Percentiles rank a stretch among this genome's conserved stretches.
Conservation (phyloP, 345 rosid species). For the Adansonia digitata region DNA sequence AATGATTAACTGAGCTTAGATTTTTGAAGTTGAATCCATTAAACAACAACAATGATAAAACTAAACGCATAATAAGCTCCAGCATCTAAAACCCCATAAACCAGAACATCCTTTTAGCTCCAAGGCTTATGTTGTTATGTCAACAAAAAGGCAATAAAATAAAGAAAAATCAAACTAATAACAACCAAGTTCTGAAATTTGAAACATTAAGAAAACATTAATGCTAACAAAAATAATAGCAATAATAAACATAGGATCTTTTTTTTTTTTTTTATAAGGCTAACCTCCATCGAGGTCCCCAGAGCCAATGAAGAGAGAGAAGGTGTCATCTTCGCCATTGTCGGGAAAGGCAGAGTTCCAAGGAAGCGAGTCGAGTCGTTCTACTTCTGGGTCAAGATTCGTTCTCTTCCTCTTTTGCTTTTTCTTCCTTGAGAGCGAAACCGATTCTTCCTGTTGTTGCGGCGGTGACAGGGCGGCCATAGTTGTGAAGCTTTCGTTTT, state of each 20-base stretch:
- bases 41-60: background rate
- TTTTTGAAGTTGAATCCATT: background rate
- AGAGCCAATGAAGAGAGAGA: conserved; percentile 52
- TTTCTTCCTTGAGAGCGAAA: conserved; percentile 15
- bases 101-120: background rate
- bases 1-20: background rate
- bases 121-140: background rate
- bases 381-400: conserved; percentile 32
- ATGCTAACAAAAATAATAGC: background rate
- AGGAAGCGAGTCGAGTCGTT: conserved; percentile 47
- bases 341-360: conserved; percentile 52
- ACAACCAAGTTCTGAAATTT: background rate
- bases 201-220: background rate
- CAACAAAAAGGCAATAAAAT: background rate
- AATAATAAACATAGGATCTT: background rate
- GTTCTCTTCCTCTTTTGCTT: conserved; percentile 37
- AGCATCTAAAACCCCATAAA: background rate
- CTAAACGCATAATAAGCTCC: background rate
- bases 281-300: conserved; percentile 81
- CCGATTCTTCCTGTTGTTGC: background rate
- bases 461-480: conserved; percentile 28
- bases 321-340: conserved; percentile 37
- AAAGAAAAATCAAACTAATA: background rate
- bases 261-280: background rate
- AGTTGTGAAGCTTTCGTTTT: background rate